Evolutionary conservation across 2,329 filamentous ascomycete genomes (phyloP).

Genomic region (Tolypocladium nubicola): DNA sequence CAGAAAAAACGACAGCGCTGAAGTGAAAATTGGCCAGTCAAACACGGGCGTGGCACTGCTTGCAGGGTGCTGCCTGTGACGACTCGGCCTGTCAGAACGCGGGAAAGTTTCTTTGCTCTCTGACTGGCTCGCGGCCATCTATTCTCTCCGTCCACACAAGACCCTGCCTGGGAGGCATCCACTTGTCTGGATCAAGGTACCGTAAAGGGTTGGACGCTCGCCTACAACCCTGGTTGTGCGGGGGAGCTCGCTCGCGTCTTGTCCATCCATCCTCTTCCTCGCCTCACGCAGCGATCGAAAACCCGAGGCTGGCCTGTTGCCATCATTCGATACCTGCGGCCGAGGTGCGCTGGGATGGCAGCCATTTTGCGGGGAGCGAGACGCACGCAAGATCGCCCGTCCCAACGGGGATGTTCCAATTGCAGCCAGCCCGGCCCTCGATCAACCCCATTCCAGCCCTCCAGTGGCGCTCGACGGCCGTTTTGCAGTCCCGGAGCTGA

Average conservation of each 20-base stretch:
- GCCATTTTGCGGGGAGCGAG: not conserved
- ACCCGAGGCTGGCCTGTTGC: not conserved
- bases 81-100: conserved; percentile 7
- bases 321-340: not conserved
- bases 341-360: not conserved
- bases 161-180: too few species aligned
- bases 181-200: not conserved
- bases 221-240: not conserved
- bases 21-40: not conserved
- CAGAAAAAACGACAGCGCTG: not conserved
- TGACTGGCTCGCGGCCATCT: conserved; percentile 12
- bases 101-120: conserved; percentile 6
- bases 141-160: conserved; percentile 7
- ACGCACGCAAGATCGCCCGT: not conserved
- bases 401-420: not conserved
- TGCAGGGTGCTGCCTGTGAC: not conserved
- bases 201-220: not conserved
- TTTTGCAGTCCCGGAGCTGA: not conserved
- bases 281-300: not conserved
- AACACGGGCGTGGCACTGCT: not conserved
- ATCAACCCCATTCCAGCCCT: not conserved
- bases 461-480: not conserved
- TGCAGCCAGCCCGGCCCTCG: not conserved
- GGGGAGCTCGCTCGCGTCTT: not conserved
- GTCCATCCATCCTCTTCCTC: not conserved